Percentiles rank a stretch among this genome's conserved stretches.
Evolutionary conservation across 148 eudicot species (phyloP).

Genomic region (Chenopodium berlandieri): DNA sequence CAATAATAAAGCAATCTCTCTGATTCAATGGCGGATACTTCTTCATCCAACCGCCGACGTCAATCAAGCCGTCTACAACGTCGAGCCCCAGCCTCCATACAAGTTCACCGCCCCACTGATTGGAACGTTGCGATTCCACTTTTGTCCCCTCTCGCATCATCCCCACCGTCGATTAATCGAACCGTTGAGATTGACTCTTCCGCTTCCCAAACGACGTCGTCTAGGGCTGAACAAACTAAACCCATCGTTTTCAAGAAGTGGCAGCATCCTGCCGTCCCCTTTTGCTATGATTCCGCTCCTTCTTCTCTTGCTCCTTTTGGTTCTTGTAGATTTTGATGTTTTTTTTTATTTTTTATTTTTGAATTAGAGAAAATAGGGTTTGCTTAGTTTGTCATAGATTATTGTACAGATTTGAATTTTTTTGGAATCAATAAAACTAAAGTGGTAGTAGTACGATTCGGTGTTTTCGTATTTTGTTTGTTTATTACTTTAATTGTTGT

Average conservation of each 20-base stretch:
- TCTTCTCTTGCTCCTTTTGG: conserved; percentile 25
- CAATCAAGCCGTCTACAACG: conserved; percentile 52
- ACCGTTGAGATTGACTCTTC: conserved; percentile 29
- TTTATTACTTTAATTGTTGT: no score
- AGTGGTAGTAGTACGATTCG: no score
- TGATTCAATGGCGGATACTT: conserved; percentile 24
- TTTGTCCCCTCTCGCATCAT: conserved; percentile 53
- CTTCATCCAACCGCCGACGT: conserved; percentile 28
- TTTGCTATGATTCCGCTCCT: conserved; percentile 31
- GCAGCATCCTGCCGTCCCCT: conserved; percentile 40
- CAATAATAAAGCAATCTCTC: no score
- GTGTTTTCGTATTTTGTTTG: no score
- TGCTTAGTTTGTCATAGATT: no score
- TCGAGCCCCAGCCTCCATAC: conserved; percentile 65
- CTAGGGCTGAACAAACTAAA: conserved; percentile 11
- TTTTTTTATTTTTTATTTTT: no score
- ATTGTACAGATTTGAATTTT: no score
- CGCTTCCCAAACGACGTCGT: conserved; percentile 11
- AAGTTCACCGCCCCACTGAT: conserved; percentile 43
- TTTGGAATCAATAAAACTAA: no score
- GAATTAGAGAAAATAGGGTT: no score
- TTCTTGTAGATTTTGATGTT: background rate
- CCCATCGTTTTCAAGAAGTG: conserved; percentile 42
- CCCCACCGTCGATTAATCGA: conserved; percentile 40
- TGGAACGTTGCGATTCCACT: conserved; percentile 78